A percentile compares a stretch with the other conserved stretches of the same genome.
These are phyloP conservation scores for Kodamaea suecica DNA, from an alignment of 1,139 yeast species.

Conservation along the genomic window DNA sequence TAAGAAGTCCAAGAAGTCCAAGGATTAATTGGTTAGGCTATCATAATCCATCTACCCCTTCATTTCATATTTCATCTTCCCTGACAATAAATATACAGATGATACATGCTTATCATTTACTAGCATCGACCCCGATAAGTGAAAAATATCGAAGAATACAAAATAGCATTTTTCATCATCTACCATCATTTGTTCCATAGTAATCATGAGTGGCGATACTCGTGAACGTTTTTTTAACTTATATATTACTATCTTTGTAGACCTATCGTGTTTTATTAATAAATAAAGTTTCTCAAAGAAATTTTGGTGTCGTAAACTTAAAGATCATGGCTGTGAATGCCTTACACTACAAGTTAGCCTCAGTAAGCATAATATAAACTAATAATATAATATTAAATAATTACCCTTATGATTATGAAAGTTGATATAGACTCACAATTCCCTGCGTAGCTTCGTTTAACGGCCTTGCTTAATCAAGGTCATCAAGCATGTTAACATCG, in stretches of 20 bases:
- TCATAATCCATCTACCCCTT: neutral
- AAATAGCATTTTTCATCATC: neutral
- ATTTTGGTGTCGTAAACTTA: neutral
- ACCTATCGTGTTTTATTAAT: constrained; percentile 1
- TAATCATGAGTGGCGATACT: constrained; percentile 2
- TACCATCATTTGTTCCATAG: constrained; percentile 1
- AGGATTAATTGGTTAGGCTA: no score
- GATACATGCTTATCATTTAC: neutral
- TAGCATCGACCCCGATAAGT: neutral
- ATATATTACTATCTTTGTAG: constrained; percentile 1
- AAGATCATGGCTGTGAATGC: neutral
- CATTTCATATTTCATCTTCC: constrained; percentile 1
- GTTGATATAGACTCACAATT: neutral
- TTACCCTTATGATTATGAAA: no score
- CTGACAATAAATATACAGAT: neutral
- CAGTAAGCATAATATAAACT: no score
- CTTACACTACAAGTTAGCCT: no score
- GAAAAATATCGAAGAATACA: neutral
- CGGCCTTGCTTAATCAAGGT: constrained; percentile 5
- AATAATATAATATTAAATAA: no score
- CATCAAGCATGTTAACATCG: constrained; percentile 7
- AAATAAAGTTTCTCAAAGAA: neutral
- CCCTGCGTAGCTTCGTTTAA: no score
- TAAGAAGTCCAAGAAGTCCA: constrained; percentile 37
- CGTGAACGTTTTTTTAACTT: constrained; percentile 2